A percentile compares a stretch with the other conserved stretches of the same genome.
phyloP scores from a whole-genome alignment of 495 filamentous ascomycete genomes.

The Lophium mytilinum region DNA sequence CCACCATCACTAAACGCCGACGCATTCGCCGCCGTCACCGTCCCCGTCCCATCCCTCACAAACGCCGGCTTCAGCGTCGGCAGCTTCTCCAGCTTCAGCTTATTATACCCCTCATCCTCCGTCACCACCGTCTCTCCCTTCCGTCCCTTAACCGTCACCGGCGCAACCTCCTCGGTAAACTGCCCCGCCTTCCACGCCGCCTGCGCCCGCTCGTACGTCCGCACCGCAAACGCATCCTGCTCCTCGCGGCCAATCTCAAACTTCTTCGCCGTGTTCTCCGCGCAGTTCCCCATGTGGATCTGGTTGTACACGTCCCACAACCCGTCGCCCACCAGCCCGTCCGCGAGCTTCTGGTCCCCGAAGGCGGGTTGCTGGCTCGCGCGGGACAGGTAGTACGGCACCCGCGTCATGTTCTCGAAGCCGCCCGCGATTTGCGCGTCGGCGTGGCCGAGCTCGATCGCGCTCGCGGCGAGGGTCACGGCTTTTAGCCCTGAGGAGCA shows the following conservation, averaged over 20 bases:
- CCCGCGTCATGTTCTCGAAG: slow-evolving; percentile 94
- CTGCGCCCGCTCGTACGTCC: slow-evolving; percentile 79
- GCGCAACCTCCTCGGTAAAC: slow-evolving; percentile 80
- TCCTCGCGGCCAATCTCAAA: slow-evolving; percentile 67
- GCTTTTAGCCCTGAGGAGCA: slow-evolving; percentile 93
- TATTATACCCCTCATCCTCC: slow-evolving; percentile 81
- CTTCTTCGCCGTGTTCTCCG: slow-evolving; percentile 92
- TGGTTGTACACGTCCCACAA: slow-evolving; percentile 95
- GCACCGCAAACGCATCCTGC: slow-evolving; percentile 86
- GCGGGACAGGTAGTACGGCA: slow-evolving; percentile 83
- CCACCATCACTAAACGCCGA: slow-evolving; percentile 92
- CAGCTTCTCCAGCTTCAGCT: slow-evolving; percentile 76
- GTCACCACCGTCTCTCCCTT: slow-evolving; percentile 70
- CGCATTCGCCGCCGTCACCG: slow-evolving; percentile 89
- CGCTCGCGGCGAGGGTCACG: slow-evolving; percentile 80
- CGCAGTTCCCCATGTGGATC: slow-evolving; percentile 96
- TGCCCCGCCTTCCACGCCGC: slow-evolving; percentile 72
- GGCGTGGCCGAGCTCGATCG: slow-evolving; percentile 82
- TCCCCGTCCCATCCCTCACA: slow-evolving; percentile 70
- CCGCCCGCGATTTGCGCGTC: slow-evolving; percentile 87
- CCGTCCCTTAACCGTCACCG: slow-evolving; percentile 72
- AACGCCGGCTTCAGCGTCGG: slow-evolving; percentile 86
- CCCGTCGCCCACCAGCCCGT: slow-evolving; percentile 91
- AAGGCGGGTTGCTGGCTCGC: slow-evolving; percentile 69
- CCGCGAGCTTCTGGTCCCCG: slow-evolving; percentile 76